Evolutionary conservation across 768 basidiomycete genomes (phyloP), one percentile per base, ranked within the genome.

Genomic region (Russula compacta): DNA sequence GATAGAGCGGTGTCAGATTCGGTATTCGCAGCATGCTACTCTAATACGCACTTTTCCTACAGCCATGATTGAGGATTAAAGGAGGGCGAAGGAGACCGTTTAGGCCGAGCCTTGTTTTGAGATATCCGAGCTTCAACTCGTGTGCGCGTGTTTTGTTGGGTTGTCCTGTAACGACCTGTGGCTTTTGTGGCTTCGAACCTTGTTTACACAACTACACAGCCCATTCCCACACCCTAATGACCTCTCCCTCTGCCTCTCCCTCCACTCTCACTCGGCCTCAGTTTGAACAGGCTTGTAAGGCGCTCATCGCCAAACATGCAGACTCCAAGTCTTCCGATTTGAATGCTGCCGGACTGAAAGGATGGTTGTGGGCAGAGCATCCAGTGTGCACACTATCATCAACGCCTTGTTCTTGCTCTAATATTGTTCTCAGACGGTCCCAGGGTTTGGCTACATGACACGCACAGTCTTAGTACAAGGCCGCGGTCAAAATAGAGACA

Each of bases 41-140:
- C 24, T 8, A 14, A 24, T n/a, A 73, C 83, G 53, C 64, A 89
- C 89, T 83, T 91, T 92, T 75, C 89, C 89, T 78, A 92, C 90
- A 73, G 89, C 90, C 90, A 92, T 92, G 73, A 68, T 80, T 74
- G 64, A n/a, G 19, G 60, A 60, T 10, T 19, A 46, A 48, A 72
- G 71, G 71, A 73, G 73, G 65, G 69, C 56, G 67, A 71, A 75
- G 74, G 54, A 72, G 76, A 77, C 74, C 69, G 76, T 68, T 77
- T 76, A 17, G 78, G 75, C 74, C 73, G 76, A 74, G 78, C 77
- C 77, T 71, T 66, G 75, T 79, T 79, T 78, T 71, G 70, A 64
- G 68, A 70, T 69, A 63, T 65, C 58, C 60, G 64, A 64, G 63
- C 39, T 53, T 61, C 44, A 29, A 48, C 53, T 50, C 59, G 42